Evolutionary conservation across 2,329 filamentous ascomycete genomes (phyloP).

Genomic region (Cercospora sp.): DNA sequence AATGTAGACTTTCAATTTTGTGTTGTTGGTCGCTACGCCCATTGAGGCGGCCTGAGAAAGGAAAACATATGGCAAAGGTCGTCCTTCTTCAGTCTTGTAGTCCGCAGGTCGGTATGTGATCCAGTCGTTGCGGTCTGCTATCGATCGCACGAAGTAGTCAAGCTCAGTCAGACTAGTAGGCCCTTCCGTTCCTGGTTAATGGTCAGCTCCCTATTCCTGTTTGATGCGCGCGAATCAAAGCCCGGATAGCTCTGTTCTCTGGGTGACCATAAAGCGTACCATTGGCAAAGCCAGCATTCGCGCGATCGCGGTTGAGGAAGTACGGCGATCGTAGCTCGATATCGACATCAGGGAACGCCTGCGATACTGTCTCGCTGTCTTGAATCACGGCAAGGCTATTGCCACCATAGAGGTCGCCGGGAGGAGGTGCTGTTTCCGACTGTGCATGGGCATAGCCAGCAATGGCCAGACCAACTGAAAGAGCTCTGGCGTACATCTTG

Average conservation of each 20-base stretch:
- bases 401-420: constrained; percentile 1
- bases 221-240: background rate
- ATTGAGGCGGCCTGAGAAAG: constrained; percentile 17
- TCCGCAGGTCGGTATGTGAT: constrained; percentile 34
- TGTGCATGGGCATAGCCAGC: background rate
- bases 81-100: constrained; percentile 40
- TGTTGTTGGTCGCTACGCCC: constrained; percentile 4
- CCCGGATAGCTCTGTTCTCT: background rate
- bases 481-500: background rate
- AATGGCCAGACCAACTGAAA: background rate
- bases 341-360: constrained; percentile 37
- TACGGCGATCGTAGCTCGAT: constrained; percentile 37
- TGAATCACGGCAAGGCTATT: constrained; percentile 1
- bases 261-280: constrained; percentile 16
- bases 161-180: constrained; percentile 2
- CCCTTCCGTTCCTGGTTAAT: background rate
- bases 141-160: constrained; percentile 31
- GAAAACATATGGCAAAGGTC: constrained; percentile 37
- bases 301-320: constrained; percentile 34
- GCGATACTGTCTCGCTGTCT: constrained; percentile 31
- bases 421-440: constrained; percentile 1
- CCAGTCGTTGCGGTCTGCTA: constrained; percentile 40
- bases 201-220: background rate
- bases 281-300: constrained; percentile 34
- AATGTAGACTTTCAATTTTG: constrained; percentile 36